Conservation (phyloP, 805 yeast species). For the Yarrowia hollandica region DNA sequence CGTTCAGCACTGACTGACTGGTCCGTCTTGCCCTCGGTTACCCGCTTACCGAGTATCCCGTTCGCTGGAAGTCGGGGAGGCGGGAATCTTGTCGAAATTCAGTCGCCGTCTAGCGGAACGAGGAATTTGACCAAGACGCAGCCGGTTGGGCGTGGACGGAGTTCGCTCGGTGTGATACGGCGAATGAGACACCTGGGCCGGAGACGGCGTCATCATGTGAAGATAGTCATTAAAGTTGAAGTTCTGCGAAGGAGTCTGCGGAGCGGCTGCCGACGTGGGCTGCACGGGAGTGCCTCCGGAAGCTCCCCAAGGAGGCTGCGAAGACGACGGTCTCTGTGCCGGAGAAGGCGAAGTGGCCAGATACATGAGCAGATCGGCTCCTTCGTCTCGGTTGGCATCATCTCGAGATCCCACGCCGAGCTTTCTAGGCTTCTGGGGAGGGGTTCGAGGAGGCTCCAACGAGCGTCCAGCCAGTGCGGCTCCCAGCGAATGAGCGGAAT, state of each 20-base stretch:
- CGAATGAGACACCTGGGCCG: slow-evolving; percentile 35
- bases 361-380: slow-evolving; percentile 78
- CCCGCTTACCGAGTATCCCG: background rate
- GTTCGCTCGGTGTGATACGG: slow-evolving; percentile 33
- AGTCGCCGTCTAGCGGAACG: slow-evolving; percentile 33
- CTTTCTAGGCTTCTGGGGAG: slow-evolving; percentile 34
- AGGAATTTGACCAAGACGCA: slow-evolving; percentile 29
- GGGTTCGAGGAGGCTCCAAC: slow-evolving; percentile 37
- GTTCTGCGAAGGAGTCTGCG: slow-evolving; percentile 44
- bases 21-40: background rate
- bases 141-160: slow-evolving; percentile 29
- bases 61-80: slow-evolving; percentile 9
- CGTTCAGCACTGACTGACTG: no score
- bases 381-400: slow-evolving; percentile 49
- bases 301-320: slow-evolving; percentile 27
- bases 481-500: background rate
- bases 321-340: slow-evolving; percentile 41
- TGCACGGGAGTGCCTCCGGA: slow-evolving; percentile 17
- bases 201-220: slow-evolving; percentile 67
- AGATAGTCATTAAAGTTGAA: slow-evolving; percentile 84
- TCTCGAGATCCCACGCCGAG: slow-evolving; percentile 26
- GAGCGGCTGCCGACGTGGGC: slow-evolving; percentile 33
- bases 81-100: slow-evolving; percentile 36
- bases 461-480: slow-evolving; percentile 1
- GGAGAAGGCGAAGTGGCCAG: slow-evolving; percentile 83